Percentiles rank a stretch among this genome's conserved stretches.
phyloP scores from a whole-genome alignment of 495 filamentous ascomycete species.

The Podospora pseudoanserina region DNA sequence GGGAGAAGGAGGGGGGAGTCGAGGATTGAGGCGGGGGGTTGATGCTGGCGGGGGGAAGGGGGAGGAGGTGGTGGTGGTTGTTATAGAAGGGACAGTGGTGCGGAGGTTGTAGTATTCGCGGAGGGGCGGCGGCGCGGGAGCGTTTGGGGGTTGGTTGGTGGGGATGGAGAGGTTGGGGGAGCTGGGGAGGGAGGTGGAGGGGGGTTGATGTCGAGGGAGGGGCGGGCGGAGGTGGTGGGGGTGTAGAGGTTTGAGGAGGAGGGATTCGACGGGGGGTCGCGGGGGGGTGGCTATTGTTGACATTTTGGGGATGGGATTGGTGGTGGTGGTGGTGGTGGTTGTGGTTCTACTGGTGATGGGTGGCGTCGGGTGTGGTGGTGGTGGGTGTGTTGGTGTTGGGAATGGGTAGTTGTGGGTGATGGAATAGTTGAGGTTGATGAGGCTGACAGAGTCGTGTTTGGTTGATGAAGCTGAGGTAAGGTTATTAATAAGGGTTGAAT shows the following conservation, averaged over 20 bases:
- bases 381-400: not conserved
- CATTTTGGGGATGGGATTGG: conserved; percentile 46
- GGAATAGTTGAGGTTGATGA: not conserved
- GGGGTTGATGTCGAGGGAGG: conserved; percentile 37
- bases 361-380: not conserved
- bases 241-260: conserved; percentile 51
- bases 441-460: not conserved
- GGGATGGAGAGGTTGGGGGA: conserved; percentile 43
- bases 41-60: conserved; percentile 33
- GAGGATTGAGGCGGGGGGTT: conserved; percentile 47
- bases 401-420: conserved; percentile 10
- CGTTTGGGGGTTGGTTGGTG: conserved; percentile 36
- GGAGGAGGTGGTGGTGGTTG: conserved; percentile 29
- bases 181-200: conserved; percentile 44
- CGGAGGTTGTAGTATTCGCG: conserved; percentile 88
- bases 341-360: not conserved
- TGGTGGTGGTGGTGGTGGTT: not conserved
- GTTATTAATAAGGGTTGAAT: not conserved
- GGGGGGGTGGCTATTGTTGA: conserved; percentile 73
- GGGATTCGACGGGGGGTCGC: conserved; percentile 42
- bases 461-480: not conserved
- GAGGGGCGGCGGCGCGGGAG: conserved; percentile 73
- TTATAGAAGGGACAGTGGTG: conserved; percentile 7
- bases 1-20: conserved; percentile 56
- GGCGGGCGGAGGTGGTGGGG: conserved; percentile 42